Evolutionary conservation across 352 stramenopile genomes (phyloP).

Genomic region (Phytophthora hibernalis): DNA sequence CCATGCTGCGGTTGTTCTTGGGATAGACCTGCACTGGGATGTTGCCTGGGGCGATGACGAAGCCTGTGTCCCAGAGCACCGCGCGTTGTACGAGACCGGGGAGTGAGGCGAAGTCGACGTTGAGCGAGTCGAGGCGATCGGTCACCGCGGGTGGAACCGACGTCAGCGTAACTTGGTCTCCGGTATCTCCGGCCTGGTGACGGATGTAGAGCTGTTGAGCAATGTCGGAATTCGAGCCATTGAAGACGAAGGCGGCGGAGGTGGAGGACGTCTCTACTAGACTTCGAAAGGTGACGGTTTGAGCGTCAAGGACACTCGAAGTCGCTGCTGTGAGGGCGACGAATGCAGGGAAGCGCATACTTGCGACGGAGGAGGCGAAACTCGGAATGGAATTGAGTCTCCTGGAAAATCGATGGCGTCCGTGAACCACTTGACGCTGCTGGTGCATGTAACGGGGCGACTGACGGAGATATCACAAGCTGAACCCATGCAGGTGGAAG

Average conservation of each 20-base stretch:
- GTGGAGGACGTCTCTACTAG: conserved; percentile 16
- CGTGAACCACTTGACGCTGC: conserved; percentile 16
- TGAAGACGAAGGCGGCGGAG: conserved; percentile 30
- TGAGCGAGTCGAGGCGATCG: conserved; percentile 19
- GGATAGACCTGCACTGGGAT: conserved; percentile 24
- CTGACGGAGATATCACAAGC: conserved; percentile 25
- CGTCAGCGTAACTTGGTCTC: conserved; percentile 14
- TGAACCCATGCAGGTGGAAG: conserved; percentile 25
- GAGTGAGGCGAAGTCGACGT: conserved; percentile 26
- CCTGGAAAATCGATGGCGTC: background rate
- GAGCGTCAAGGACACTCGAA: background rate
- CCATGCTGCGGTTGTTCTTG: conserved; percentile 29
- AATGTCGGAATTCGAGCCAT: conserved; percentile 45
- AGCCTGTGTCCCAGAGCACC: conserved; percentile 47
- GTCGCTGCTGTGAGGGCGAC: background rate
- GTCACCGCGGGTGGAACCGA: conserved; percentile 18
- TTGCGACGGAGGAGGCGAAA: conserved; percentile 7
- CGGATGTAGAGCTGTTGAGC: conserved; percentile 43
- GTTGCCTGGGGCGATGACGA: conserved; percentile 19
- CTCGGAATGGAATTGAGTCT: no score
- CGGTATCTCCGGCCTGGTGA: conserved; percentile 21
- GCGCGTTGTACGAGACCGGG: conserved; percentile 39
- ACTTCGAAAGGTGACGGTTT: conserved; percentile 26
- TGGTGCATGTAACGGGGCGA: background rate
- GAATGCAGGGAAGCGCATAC: conserved; percentile 5